Percentiles rank a stretch among this genome's conserved stretches.
Conservation (phyloP, 768 basidiomycete genomes). For the Wakefieldia striispora region DNA sequence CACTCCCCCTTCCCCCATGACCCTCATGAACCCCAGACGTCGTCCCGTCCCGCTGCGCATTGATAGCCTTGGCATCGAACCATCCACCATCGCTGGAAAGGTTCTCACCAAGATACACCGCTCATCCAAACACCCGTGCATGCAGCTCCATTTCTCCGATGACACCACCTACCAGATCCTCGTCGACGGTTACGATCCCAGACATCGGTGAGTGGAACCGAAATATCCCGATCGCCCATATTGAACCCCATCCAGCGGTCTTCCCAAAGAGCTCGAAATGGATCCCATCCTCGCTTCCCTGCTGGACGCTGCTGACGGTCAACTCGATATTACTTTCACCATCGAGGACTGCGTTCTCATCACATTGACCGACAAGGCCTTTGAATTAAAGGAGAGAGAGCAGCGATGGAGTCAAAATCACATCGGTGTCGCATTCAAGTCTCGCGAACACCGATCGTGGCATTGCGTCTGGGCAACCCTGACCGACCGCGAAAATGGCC, state of each 20-base stretch:
- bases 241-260: conserved; percentile 31
- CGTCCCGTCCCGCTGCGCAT: conserved; percentile 37
- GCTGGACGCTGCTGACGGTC: conserved; percentile 38
- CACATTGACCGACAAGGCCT: conserved; percentile 58
- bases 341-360: conserved; percentile 54
- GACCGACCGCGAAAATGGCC: conserved; percentile 47
- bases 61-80: conserved; percentile 37
- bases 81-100: conserved; percentile 44
- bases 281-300: conserved; percentile 39
- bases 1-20: conserved; percentile 25
- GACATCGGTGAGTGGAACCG: conserved; percentile 35
- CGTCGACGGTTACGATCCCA: conserved; percentile 63
- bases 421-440: conserved; percentile 51
- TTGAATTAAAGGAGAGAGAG: conserved; percentile 36
- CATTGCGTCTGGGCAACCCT: conserved; percentile 67
- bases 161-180: conserved; percentile 45
- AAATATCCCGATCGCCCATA: background rate
- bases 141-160: conserved; percentile 49
- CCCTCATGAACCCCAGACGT: conserved; percentile 27
- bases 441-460: conserved; percentile 48
- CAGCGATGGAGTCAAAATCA: conserved; percentile 38
- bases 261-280: conserved; percentile 62
- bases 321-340: conserved; percentile 36
- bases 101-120: conserved; percentile 38
- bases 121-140: conserved; percentile 43